Conservation (phyloP, 306 rosid species). For the Begonia fuchsioides region DNA sequence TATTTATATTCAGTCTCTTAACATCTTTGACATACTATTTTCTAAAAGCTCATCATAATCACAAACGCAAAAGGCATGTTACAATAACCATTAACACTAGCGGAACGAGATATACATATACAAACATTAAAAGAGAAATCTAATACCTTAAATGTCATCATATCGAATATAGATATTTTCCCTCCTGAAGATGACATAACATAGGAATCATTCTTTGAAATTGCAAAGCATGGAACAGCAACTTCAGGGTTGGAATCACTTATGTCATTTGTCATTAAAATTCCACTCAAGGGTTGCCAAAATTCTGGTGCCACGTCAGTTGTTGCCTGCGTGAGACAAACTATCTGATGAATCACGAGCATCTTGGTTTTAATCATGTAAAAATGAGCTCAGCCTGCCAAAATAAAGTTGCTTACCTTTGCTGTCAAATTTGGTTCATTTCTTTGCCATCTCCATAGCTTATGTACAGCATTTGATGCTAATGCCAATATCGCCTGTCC, state of each 20-base stretch:
- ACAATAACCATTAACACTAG: too few relatives aligned
- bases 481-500: slow-evolving; percentile 85
- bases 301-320: slow-evolving; percentile 60
- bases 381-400: slow-evolving; percentile 13
- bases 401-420: slow-evolving; percentile 38
- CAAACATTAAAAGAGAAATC: not conserved
- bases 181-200: slow-evolving; percentile 99
- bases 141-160: slow-evolving; percentile 97
- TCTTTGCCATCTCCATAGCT: slow-evolving; percentile 99
- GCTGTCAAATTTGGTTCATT: slow-evolving; percentile 47
- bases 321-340: slow-evolving; percentile 47
- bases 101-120: too few relatives aligned
- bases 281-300: slow-evolving; percentile 98
- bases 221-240: slow-evolving; percentile 93
- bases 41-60: too few relatives aligned
- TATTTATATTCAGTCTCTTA: too few relatives aligned
- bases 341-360: slow-evolving; percentile 17
- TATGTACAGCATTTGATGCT: slow-evolving; percentile 96
- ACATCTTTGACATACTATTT: too few relatives aligned
- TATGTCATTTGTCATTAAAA: slow-evolving; percentile 90
- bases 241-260: slow-evolving; percentile 90
- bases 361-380: slow-evolving; percentile 10
- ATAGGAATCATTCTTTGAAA: slow-evolving; percentile 92
- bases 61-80: too few relatives aligned
- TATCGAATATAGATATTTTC: slow-evolving; percentile 91